Base-by-base conservation (phyloP, 2,329 filamentous ascomycete species). In the Alternaria brassicicola region DNA sequence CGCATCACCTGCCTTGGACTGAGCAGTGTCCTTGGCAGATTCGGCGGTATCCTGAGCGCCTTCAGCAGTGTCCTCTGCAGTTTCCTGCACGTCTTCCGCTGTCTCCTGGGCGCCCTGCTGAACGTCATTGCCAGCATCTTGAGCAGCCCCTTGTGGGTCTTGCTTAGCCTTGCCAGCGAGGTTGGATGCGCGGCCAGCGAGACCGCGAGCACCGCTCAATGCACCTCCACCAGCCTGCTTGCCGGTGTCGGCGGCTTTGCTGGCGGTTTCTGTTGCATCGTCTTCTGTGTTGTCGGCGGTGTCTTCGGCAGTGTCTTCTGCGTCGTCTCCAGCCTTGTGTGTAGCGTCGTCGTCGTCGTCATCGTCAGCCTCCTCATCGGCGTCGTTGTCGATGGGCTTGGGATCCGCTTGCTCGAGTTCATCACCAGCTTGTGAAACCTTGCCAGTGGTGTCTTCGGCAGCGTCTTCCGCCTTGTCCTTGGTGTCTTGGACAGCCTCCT, bases 111-210 rank as follows among this genome's bases (percentile, higher is more conserved):
- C 76, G 36, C 70, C 70, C 17, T 78, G 73, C 35, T 79, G 63
- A 5, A 72, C 70, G 52, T 74, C 72, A 26, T 76, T 72, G 45
- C 72, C 69, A 19, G 72, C 71, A 39, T 79, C 78, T 56, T 79
- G 65, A 23, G 73, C 75, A 51, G 76, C 74, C 31, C 73, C 72
- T 35, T 71, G 59, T 3, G 78, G 75, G 52, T 80, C 77, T 51
- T 79, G 63, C 28, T 69, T 67, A 13, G 73, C 73, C 69, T 82
- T 80, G 65, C 78, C 78, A 28, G 80, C 80, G 38, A 82, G 70
- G 54, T 77, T 78, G n/a, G 77, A 77, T 33, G 80, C 81, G 66
- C 80, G 79, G 59, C 78, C 79, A 63, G 81, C 79, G 21, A 82
- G 77, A 55, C 79, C 79, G 48, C 80, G 78, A 36, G 80, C 80